Evolutionary conservation across 257 asterid species (phyloP), one percentile per base, ranked within the genome.

Genomic region (Perilla frutescens): DNA sequence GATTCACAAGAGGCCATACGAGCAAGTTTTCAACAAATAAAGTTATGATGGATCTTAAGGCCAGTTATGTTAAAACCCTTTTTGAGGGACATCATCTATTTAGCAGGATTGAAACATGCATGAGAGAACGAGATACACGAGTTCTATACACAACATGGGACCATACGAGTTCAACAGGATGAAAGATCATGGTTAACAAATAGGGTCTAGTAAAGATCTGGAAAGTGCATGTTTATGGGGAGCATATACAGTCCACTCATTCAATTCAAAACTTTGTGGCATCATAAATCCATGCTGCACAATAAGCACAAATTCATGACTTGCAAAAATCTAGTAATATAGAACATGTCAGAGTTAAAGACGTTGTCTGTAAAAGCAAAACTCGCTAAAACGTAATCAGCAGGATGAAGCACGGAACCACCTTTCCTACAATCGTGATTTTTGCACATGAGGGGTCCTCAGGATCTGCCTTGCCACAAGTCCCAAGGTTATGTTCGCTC

Each of bases 361-460:
- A 48, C 14, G 6, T 5, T 7, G 2, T 15, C 0, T 32, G 14
- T 29, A 68, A 36, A 36, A 7, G 8, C 29, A 62, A 36, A 62
- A 32, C 47, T 40, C 2, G 45, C 10, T 15, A 29, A 14, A 29
- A 67, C 8, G 20, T 31, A 51, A 62, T 43, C 43, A 66, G 61
- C 37, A n/a, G 6, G 6, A 20, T 20, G 67, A 10, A 20, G 54
- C 12, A 64, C 39, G 65, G 7, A 76, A 74, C 68, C 55, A 93
- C 98, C 98, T 91, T 84, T 74, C 98, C 97, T 3, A 78, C 73
- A 40, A 91, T 88, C 15, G 97, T 93, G 69, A 93, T 87, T 76
- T 93, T 93, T 1, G 97, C 80, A 41, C 98, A 93, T 29, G 90
- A 40, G 43, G 97, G 98, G 57, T 85, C 83, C 75, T 93, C 97